Evolutionary conservation across 2,329 filamentous ascomycete genomes (phyloP).

Genomic region (Cercospora canescens): DNA sequence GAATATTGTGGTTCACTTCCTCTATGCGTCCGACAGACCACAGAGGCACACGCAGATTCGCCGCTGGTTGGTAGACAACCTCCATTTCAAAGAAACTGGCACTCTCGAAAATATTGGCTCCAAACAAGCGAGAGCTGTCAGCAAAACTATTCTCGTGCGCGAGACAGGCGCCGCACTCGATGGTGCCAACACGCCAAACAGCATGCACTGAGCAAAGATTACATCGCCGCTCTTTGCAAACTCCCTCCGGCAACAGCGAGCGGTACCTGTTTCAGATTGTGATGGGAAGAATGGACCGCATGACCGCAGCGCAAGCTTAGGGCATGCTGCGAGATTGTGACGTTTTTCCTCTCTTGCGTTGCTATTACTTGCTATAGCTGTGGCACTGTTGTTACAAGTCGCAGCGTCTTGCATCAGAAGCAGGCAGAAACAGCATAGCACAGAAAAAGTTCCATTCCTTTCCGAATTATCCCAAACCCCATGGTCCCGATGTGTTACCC

Average conservation of each 20-base stretch:
- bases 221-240: neutral
- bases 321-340: neutral
- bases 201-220: neutral
- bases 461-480: neutral
- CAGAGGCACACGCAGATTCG: slow-evolving; percentile 37
- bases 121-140: slow-evolving; percentile 32
- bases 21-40: slow-evolving; percentile 33
- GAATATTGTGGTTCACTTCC: slow-evolving; percentile 39
- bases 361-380: neutral
- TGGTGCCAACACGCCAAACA: slow-evolving; percentile 20
- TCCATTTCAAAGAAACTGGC: slow-evolving; percentile 35
- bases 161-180: slow-evolving; percentile 26
- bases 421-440: neutral
- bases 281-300: neutral
- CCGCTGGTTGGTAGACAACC: slow-evolving; percentile 38
- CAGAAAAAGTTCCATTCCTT: neutral
- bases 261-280: neutral
- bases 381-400: neutral
- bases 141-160: slow-evolving; percentile 30
- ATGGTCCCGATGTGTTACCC: neutral
- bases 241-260: neutral
- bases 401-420: neutral
- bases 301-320: neutral
- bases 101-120: slow-evolving; percentile 30
- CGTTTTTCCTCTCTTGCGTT: neutral